Base-by-base conservation (phyloP, 805 yeast genomes). In the Starmerella potacharoeniae region DNA sequence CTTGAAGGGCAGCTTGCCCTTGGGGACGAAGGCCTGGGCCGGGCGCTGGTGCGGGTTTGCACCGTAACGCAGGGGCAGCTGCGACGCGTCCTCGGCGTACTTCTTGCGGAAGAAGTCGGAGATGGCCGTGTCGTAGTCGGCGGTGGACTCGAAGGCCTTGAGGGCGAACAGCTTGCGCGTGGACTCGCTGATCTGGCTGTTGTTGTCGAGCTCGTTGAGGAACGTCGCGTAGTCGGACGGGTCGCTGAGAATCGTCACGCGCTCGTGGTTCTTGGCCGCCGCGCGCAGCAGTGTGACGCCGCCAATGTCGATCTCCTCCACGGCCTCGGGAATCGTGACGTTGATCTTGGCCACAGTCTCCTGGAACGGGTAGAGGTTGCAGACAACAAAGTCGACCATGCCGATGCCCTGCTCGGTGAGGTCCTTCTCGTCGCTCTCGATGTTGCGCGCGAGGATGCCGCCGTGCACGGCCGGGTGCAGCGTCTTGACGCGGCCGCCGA, bases 31-130 rank as follows among this genome's bases (percentile, higher is more conserved):
- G 53, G 97, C 96, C 77, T 93, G 98, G 34, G 98, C 97, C 50
- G 98, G 98, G 74, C 88, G 93, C 77, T 93, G 98, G 73, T 93
- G 97, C 58, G 98, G 98, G 77, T 93, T 93, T 57, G 96, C 96
- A 71, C 98, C 98, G 72, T 93, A 93, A 77, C 98, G 84, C 66
- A 93, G 79, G 33, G 97, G 91, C 72, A 93, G 77, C 79, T 91
- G 97, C 54, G 93, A 79, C 49, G 74, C 75, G 69, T 83, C 85
- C 75, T 91, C 97, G 51, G 95, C 80, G 76, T 93, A 93, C 74
- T 88, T 90, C 76, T 89, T 93, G 77, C 98, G 83, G 82, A 93
- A 93, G 72, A 88, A 93, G 75, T 93, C 98, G 55, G 96, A 80
- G 68, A 93, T 93, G 55, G 95, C 87, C 56, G 89, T 81, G 71